Percentiles rank a stretch among this genome's conserved stretches.
Evolutionary conservation across 2,329 filamentous ascomycete genomes (phyloP).

Genomic region (Talaromyces sp.): DNA sequence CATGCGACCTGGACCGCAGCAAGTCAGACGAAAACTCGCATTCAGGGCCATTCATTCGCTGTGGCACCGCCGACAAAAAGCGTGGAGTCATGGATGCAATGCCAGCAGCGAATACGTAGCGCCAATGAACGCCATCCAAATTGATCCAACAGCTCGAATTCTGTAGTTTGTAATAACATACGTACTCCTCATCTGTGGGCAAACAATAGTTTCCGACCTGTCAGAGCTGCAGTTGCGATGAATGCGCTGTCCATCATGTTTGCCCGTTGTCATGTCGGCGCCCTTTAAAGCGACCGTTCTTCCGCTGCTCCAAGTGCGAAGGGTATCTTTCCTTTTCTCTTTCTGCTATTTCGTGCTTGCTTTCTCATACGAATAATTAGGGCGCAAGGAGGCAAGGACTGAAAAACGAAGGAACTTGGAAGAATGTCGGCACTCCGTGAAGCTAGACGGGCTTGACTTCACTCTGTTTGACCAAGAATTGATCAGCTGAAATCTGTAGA

Average conservation of each 20-base stretch:
- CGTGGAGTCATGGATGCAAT: constrained; percentile 2
- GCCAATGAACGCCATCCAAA: neutral
- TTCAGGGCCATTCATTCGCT: neutral
- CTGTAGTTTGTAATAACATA: constrained; percentile 1
- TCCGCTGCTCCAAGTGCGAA: neutral
- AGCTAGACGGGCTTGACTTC: neutral
- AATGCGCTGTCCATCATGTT: constrained; percentile 13
- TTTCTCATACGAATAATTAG: neutral
- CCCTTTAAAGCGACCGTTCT: constrained; percentile 1
- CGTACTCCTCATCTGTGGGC: neutral
- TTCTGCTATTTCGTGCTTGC: neutral
- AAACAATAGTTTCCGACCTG: neutral
- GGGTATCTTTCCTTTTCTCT: neutral
- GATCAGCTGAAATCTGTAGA: neutral
- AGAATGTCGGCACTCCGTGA: neutral
- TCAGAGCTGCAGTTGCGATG: constrained; percentile 14
- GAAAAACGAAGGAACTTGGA: neutral
- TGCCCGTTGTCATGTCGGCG: neutral
- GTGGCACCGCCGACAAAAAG: neutral
- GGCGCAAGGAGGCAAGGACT: neutral
- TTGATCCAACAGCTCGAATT: neutral
- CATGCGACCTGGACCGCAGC: too few relatives aligned
- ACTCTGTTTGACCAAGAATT: neutral
- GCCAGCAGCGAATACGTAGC: constrained; percentile 4
- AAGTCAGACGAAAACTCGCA: neutral